Evolutionary conservation across 331 rosid species (phyloP).

Genomic region (Acacia concinna): DNA sequence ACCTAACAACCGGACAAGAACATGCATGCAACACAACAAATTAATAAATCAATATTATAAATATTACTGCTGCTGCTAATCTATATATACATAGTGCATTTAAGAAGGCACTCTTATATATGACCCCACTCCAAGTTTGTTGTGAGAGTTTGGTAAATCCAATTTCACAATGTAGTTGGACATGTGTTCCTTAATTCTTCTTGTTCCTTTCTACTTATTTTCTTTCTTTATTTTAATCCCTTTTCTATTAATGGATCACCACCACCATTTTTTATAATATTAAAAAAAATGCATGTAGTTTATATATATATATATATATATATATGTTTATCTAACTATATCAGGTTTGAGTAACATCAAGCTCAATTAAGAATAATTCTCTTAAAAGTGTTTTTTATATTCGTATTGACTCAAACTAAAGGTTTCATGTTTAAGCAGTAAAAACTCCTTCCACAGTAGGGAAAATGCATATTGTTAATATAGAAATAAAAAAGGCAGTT

Average conservation of each 20-base stretch:
- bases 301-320: too few relatives aligned
- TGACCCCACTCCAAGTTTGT: not conserved
- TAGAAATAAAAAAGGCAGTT: too few relatives aligned
- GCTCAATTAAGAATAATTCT: too few relatives aligned
- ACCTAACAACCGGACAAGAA: not conserved
- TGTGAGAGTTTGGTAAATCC: not conserved
- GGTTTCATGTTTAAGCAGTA: too few relatives aligned
- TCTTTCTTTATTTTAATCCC: not conserved
- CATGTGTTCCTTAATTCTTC: not conserved
- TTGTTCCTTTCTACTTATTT: not conserved
- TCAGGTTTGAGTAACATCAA: too few relatives aligned
- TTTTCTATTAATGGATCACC: not conserved
- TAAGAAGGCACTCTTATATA: not conserved
- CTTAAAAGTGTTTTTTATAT: too few relatives aligned
- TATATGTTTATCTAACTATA: too few relatives aligned
- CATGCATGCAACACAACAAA: not conserved
- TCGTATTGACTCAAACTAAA: too few relatives aligned
- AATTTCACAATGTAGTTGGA: not conserved
- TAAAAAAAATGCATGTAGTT: not conserved
- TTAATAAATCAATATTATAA: too few relatives aligned
- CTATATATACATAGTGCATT: not conserved
- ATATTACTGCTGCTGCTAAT: too few relatives aligned
- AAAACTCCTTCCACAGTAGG: too few relatives aligned
- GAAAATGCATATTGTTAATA: too few relatives aligned
- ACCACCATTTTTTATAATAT: not conserved